Base-by-base conservation (phyloP, 2,329 filamentous ascomycete genomes). In the Cercospora berteroae region DNA sequence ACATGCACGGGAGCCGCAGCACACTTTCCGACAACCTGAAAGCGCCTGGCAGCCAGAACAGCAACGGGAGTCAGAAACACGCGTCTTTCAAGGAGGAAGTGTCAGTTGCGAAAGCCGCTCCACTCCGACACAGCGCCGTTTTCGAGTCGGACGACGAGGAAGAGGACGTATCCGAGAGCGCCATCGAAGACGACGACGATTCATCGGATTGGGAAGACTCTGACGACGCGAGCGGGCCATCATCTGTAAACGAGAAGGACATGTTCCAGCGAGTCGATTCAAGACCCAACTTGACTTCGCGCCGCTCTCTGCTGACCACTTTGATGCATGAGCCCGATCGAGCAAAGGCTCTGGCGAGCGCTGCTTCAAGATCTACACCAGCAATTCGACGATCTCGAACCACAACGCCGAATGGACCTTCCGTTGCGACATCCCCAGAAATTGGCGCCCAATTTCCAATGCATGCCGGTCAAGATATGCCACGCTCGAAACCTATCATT, bases 191-290 rank as follows among this genome's bases (percentile, higher is more conserved):
- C 39, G 79, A 80, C 52, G 79, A 80, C 59, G 81, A 83, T 29
- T 83, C 82, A 1, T 82, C 81, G 8, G 78, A 80, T 31, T 82
- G 81, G 75, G 89, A 91, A 70, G 85, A 86, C 56, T 86, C 87
- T 52, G 87, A 90, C 66, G 88, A 87, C 66, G 87, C 91, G 23
- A 95, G 91, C 77, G 91, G 89, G 66, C 90, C 91, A 72, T 92
- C 92, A 1, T 96, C 92, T 77, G 85, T 93, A 61, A 77, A 76
- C 65, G 91, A 95, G 69, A 89, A 88, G 75, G 86, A 88, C 20
- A 84, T 93, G 74, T 99, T 99, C 85, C 89, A 94, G 79, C 90
- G 95, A 8, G 93, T 98, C 59, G 92, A 97, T 78, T 97, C 94
- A 48, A 89, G 89, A 78, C 88, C 89, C 7, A 92, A 97, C 76